Conservation (phyloP, 345 rosid genomes). For the Melaleuca quinquenervia region DNA sequence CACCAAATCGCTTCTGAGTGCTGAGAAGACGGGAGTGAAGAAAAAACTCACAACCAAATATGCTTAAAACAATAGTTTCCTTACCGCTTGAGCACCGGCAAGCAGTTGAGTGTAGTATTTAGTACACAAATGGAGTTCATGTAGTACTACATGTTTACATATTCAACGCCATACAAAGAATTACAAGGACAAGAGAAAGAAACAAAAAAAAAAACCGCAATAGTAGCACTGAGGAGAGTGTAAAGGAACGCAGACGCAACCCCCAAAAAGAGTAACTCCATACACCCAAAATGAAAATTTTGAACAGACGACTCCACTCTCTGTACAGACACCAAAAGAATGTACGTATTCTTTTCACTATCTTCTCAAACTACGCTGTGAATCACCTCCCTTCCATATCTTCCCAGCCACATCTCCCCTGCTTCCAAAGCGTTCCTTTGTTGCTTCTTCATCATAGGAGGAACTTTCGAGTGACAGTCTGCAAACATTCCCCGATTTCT, state of each 20-base stretch:
- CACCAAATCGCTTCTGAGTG: not conserved
- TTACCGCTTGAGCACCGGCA: not conserved
- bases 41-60: not conserved
- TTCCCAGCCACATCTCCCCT: not conserved
- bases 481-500: not conserved
- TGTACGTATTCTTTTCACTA: not conserved
- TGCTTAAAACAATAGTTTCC: not conserved
- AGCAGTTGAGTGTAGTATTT: not conserved
- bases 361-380: not conserved
- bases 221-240: not conserved
- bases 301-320: not conserved
- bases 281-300: not conserved
- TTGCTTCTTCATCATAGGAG: not conserved
- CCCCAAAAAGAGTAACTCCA: not conserved
- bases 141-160: not conserved
- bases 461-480: not conserved
- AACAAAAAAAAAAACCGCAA: not conserved
- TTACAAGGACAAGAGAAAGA: not conserved
- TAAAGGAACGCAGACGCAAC: not conserved
- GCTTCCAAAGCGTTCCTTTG: not conserved
- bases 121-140: not conserved
- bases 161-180: not conserved
- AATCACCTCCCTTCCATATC: not conserved
- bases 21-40: not conserved
- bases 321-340: not conserved